These are phyloP conservation scores for Omphalotus olearius DNA, from an alignment of 1,284 basidiomycete genomes.

Conservation along the genomic window DNA sequence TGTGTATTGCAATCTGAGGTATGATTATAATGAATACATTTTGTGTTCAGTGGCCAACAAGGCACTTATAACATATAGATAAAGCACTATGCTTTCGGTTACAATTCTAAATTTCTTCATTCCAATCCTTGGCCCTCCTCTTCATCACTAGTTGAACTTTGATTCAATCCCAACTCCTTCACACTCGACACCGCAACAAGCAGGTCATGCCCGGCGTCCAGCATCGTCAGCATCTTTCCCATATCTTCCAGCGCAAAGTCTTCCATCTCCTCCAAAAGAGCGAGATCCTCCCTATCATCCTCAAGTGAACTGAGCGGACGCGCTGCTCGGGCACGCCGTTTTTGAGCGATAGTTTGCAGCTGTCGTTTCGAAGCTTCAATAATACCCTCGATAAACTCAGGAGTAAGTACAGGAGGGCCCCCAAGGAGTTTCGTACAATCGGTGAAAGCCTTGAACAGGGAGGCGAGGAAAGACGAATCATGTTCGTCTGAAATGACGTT, in stretches of 20 bases:
- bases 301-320: conserved; percentile 35
- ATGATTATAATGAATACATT: too few species aligned
- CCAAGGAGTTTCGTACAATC: conserved; percentile 66
- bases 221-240: conserved; percentile 48
- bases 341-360: conserved; percentile 60
- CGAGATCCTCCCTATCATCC: conserved; percentile 64
- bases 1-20: too few species aligned
- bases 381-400: conserved; percentile 47
- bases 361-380: conserved; percentile 69
- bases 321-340: conserved; percentile 49
- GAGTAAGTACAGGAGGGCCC: conserved; percentile 44
- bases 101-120: too few species aligned
- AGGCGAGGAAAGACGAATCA: conserved; percentile 72
- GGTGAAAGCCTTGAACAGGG: conserved; percentile 72
- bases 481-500: conserved; percentile 62
- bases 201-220: conserved; percentile 57
- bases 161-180: conserved; percentile 56
- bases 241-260: conserved; percentile 75
- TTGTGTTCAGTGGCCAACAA: too few species aligned
- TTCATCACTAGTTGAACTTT: conserved; percentile 45
- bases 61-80: too few species aligned
- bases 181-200: conserved; percentile 68
- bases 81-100: too few species aligned
- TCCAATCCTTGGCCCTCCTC: conserved; percentile 6
- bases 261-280: conserved; percentile 69